phyloP scores from a whole-genome alignment of 768 basidiomycete genomes.

The Pholiota molesta region DNA sequence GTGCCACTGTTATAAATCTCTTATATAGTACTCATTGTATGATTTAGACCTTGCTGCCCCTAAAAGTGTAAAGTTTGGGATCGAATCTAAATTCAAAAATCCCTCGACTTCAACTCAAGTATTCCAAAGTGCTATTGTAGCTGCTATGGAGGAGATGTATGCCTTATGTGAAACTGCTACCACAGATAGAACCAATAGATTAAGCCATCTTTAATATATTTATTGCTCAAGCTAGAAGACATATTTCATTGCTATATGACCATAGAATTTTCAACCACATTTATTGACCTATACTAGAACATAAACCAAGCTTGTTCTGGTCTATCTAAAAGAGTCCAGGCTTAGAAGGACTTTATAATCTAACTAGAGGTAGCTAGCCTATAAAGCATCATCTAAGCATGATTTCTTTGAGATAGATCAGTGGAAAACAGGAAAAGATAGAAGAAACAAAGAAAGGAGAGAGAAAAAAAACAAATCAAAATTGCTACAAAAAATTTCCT shows the following conservation, averaged over 20 bases:
- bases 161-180: constrained; percentile 42
- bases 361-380: not conserved
- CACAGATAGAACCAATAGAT: constrained; percentile 18
- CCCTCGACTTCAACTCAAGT: constrained; percentile 66
- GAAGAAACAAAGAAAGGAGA: not conserved
- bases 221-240: not conserved
- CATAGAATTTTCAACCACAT: not conserved
- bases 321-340: constrained; percentile 1
- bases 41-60: constrained; percentile 77
- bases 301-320: not conserved
- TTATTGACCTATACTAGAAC: not conserved
- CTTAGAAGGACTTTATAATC: not conserved
- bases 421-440: not conserved
- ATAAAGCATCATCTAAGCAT: not conserved
- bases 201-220: constrained; percentile 33
- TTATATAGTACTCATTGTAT: not conserved
- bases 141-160: constrained; percentile 73
- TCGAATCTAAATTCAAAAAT: constrained; percentile 85
- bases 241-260: not conserved
- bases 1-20: constrained; percentile 29
- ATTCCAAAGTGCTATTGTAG: constrained; percentile 64
- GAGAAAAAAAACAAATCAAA: constrained; percentile 7
- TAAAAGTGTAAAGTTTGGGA: constrained; percentile 84
- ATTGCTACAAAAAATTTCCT: constrained; percentile 23
- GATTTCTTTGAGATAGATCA: not conserved